Evolutionary conservation across 2,329 filamentous ascomycete species (phyloP), one percentile per base, ranked within the genome.

Genomic region (Lachnellula occidentalis): DNA sequence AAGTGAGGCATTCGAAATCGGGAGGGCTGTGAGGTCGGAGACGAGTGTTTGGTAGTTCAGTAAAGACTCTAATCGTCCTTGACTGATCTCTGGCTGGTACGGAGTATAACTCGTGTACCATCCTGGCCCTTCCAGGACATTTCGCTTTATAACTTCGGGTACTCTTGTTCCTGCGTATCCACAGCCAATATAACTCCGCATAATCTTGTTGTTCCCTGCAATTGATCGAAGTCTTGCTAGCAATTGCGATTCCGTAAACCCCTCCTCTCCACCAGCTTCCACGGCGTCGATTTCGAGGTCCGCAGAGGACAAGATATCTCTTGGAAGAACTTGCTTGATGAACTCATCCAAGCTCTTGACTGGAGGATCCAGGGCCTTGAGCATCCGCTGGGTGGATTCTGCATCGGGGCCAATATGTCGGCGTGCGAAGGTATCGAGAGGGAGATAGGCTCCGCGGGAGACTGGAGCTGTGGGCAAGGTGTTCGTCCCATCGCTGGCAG

Each of bases 41-140:
- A 95, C 87, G 76, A 97, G 79, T 17, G 92, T 97, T 77, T 97
- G 92, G 76, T 91, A 97, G 77, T 97, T 97, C 59, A 97, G 77
- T 51, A 97, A 76, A 5, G 90, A 95, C 77, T 96, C 90, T 58
- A 97, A 74, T 53, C 92, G 85, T 36, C 92, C 92, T 74, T 97
- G 92, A 70, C 91, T 96, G 76, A 97, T 96, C 74, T 97, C 92
- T 2, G 92, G 88, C 75, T 97, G 92, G 73, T 96, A 97, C 15
- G 92, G 92, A 0, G 92, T 96, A 72, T 97, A 96, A 74, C 91
- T 96, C 41, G 92, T 97, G 72, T 97, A 97, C 92, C 92, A 97
- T 9, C 86, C 91, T 5, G 92, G 92, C 70, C 88, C 92, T 77
- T 97, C 91, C 55, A 97, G 76, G 4, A 97, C 80, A 69, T 96